Conservation (phyloP, 768 basidiomycete genomes). For the Boletus insuetus region DNA sequence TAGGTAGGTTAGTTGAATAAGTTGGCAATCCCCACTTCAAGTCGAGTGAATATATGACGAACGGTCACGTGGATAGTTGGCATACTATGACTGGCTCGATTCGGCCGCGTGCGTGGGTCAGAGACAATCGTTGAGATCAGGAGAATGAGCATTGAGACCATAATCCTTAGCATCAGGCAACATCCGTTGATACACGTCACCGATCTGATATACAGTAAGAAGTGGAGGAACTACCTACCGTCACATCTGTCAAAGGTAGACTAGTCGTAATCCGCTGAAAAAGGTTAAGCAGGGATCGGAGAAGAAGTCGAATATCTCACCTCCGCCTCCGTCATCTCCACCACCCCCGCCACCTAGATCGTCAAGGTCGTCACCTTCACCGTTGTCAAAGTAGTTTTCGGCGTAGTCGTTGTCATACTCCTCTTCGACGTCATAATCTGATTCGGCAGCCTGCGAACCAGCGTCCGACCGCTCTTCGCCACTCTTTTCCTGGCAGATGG, state of each 20-base stretch:
- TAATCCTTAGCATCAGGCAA: neutral
- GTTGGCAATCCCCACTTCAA: neutral
- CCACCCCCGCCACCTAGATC: slow-evolving; percentile 71
- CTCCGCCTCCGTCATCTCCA: slow-evolving; percentile 63
- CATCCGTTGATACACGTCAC: neutral
- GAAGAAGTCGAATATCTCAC: slow-evolving; percentile 19
- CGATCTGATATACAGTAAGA: neutral
- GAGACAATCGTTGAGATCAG: neutral
- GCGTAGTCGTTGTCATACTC: slow-evolving; percentile 92
- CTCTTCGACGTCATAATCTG: slow-evolving; percentile 85
- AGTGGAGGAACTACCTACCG: slow-evolving; percentile 3
- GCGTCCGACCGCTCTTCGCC: slow-evolving; percentile 65
- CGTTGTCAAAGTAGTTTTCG: slow-evolving; percentile 89
- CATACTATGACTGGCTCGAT: neutral
- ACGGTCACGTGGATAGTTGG: slow-evolving; percentile 22
- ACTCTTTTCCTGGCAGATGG: slow-evolving; percentile 56
- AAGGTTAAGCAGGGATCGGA: neutral
- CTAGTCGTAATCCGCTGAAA: slow-evolving; percentile 28
- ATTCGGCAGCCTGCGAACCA: slow-evolving; percentile 62
- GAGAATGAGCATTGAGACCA: neutral
- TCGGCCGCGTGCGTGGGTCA: neutral
- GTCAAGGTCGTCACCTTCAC: slow-evolving; percentile 78
- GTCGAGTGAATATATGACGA: neutral
- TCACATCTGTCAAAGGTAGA: neutral
- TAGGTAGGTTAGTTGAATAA: slow-evolving; percentile 1